Base-by-base conservation (phyloP, 768 basidiomycete genomes). In the Tephrocybe sp. region DNA sequence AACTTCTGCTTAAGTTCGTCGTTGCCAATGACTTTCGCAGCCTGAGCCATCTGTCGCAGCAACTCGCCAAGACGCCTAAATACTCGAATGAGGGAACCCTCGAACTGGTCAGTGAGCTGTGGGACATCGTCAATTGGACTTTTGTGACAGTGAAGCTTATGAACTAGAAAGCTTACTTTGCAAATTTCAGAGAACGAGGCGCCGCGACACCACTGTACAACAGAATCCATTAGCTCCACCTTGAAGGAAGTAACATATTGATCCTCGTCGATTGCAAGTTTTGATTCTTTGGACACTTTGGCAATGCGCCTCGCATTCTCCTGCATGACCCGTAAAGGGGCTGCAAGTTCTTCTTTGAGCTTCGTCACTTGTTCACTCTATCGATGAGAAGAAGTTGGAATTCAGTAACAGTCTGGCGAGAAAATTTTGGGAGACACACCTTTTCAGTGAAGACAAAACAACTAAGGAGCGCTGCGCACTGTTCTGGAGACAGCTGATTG, bases 371-470 rank as follows among this genome's bases (percentile, higher is more conserved):
- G 88, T 61, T 95, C 93, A 64, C 90, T 93, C 93, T 94, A 51
- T 20, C 7, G 38, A 20, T 8, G 34, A 36, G n/a, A 6, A n/a
- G n/a, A n/a, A n/a, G n/a, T 5, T n/a, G 11, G 18, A 17, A 20
- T 39, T 36, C 34, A 39, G 18, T 20, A n/a, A 21, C 38, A 12
- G 4, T 14, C 4, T 36, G 9, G 4, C n/a, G n/a, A 36, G 4
- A 21, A 3, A 5, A 7, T 40, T 18, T 23, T 25, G 18, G 12
- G 26, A 3, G 18, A 50, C 59, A 18, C 50, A 90, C 96, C 84
- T 98, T 98, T 68, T 99, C 97, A 3, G 86, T 81, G 69, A 98
- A 98, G 28, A 99, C 97, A 65, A 99, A 99, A 65, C 96, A 98
- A 62, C 93, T 96, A 14, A 98, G 73, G n/a, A 99, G 66, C 2